These are phyloP conservation scores for Jatropha multifida DNA, from an alignment of 441 rosid species.

Conservation along the genomic window DNA sequence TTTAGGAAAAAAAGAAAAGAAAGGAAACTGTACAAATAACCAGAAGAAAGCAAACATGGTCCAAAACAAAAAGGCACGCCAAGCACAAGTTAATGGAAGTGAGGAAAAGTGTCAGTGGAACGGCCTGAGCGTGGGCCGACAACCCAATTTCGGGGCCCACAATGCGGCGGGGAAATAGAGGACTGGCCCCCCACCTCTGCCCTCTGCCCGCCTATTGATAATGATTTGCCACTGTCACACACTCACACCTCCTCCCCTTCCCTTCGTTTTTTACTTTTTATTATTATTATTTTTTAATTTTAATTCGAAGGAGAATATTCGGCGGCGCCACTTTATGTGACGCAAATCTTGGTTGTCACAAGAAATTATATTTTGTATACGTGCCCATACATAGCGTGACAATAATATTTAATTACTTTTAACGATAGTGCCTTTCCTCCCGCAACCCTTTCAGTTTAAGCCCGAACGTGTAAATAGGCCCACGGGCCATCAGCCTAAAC, in stretches of 20 bases:
- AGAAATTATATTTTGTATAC: background rate
- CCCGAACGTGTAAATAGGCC: no score
- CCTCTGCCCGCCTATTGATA: background rate
- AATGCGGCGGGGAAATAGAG: constrained; percentile 43
- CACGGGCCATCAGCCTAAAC: background rate
- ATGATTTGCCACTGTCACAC: constrained; percentile 18
- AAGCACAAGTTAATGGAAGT: constrained; percentile 45
- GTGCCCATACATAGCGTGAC: background rate
- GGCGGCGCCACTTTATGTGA: constrained; percentile 39
- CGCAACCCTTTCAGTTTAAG: no score
- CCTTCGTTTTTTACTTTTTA: background rate
- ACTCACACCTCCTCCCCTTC: background rate
- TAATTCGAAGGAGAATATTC: constrained; percentile 38
- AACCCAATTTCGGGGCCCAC: constrained; percentile 44
- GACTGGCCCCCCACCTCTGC: constrained; percentile 25
- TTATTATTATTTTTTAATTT: background rate
- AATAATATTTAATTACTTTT: background rate
- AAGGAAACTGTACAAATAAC: background rate
- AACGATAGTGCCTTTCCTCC: no score
- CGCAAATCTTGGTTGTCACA: constrained; percentile 40
- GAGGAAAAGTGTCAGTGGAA: constrained; percentile 31
- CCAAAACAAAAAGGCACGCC: constrained; percentile 35
- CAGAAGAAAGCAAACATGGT: constrained; percentile 1
- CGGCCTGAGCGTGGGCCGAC: constrained; percentile 70
- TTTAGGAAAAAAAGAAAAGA: no score